A percentile compares a stretch with the other conserved stretches of the same genome.
Evolutionary conservation across 768 basidiomycete genomes (phyloP).

Genomic region (Podaxis pistillaris): DNA sequence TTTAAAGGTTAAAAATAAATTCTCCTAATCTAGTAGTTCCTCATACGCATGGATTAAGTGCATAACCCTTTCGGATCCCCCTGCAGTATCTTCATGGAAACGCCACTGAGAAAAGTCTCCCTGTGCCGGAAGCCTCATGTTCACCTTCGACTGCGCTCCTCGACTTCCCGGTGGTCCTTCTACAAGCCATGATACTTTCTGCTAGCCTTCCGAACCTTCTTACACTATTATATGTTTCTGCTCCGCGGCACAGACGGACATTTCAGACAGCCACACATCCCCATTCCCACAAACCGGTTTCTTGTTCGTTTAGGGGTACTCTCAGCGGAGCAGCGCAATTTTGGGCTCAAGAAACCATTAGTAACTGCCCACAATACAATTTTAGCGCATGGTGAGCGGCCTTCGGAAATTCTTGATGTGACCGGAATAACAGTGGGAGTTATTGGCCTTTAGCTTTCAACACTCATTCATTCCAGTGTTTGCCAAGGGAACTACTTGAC

Average conservation of each 20-base stretch:
- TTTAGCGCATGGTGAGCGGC: too few relatives aligned
- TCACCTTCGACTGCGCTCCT: not conserved
- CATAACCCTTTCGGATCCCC: not conserved
- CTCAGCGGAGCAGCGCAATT: not conserved
- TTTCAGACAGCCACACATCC: too few relatives aligned
- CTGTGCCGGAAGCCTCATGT: conserved; percentile 2
- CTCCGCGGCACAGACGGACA: not conserved
- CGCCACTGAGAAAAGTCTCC: conserved; percentile 3
- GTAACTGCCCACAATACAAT: too few relatives aligned
- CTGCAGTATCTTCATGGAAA: not conserved
- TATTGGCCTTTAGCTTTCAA: too few relatives aligned
- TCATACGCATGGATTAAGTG: not conserved
- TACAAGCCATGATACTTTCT: not conserved
- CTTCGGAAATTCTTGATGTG: too few relatives aligned
- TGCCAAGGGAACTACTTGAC: too few relatives aligned
- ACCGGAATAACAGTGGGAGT: too few relatives aligned
- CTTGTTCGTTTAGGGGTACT: not conserved
- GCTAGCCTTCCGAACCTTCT: not conserved
- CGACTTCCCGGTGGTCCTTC: not conserved
- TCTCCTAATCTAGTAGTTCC: too few relatives aligned
- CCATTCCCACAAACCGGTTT: not conserved
- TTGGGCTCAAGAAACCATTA: too few relatives aligned
- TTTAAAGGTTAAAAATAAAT: too few relatives aligned
- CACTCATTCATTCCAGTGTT: too few relatives aligned
- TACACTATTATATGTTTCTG: not conserved